Conservation (phyloP, 345 rosid genomes). For the Salix brachista region DNA sequence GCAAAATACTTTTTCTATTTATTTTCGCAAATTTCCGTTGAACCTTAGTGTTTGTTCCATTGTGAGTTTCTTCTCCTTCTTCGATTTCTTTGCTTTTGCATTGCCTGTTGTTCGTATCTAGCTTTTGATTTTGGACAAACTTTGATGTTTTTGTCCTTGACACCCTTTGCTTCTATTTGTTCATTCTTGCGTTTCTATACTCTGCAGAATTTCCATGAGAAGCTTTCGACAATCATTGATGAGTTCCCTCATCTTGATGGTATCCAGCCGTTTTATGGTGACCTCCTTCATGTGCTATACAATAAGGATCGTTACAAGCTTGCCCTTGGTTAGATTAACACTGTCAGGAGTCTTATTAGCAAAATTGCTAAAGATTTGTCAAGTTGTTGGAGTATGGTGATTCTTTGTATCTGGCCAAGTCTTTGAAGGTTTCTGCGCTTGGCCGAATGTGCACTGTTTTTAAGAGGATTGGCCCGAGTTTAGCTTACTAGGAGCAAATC, state of each 20-base stretch:
- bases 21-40: too few species aligned
- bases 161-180: too few species aligned
- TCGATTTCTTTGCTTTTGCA: too few species aligned
- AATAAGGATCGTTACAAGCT: slow-evolving; percentile 66
- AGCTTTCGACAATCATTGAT: slow-evolving; percentile 52
- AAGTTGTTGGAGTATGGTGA: slow-evolving; percentile 71
- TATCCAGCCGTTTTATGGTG: slow-evolving; percentile 59
- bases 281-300: slow-evolving; percentile 59
- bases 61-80: too few species aligned
- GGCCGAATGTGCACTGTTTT: slow-evolving; percentile 74
- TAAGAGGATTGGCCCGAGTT: slow-evolving; percentile 65
- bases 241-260: slow-evolving; percentile 67
- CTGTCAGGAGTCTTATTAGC: slow-evolving; percentile 48
- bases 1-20: too few species aligned
- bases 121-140: too few species aligned
- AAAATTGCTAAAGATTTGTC: slow-evolving; percentile 54
- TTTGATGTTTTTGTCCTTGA: too few species aligned
- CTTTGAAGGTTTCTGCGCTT: slow-evolving; percentile 73
- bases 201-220: slow-evolving; percentile 50
- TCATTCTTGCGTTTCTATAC: slow-evolving; percentile 8
- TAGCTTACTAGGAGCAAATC: slow-evolving; percentile 75
- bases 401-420: slow-evolving; percentile 62
- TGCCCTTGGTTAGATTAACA: slow-evolving; percentile 61
- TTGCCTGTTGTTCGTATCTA: too few species aligned
- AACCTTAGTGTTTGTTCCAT: too few species aligned